Conservation (phyloP, 352 stramenopile genomes). For the Phytophthora vignae region DNA sequence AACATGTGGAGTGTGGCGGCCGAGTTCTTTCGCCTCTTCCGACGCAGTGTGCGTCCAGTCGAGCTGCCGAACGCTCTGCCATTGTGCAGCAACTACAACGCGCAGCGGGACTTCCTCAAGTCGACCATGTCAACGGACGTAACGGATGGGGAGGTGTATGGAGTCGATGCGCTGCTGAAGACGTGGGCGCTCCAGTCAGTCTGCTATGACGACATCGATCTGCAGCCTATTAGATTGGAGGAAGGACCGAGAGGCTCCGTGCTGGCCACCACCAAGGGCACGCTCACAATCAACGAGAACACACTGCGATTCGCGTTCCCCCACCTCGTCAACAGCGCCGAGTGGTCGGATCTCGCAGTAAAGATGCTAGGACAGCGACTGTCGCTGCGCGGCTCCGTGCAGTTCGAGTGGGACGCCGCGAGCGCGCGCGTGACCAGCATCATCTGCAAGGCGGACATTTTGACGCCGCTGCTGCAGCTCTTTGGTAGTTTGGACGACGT, state of each 20-base stretch:
- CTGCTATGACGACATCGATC: not conserved
- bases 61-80: too few relatives aligned
- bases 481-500: slow-evolving; percentile 5
- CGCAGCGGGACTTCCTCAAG: slow-evolving; percentile 4
- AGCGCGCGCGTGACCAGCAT: slow-evolving; percentile 2
- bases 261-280: not conserved
- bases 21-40: slow-evolving; percentile 18
- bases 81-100: not conserved
- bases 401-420: slow-evolving; percentile 4
- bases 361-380: slow-evolving; percentile 9
- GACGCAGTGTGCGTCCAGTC: not conserved
- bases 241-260: not conserved
- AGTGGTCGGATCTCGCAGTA: not conserved
- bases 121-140: slow-evolving; percentile 7
- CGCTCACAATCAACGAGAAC: slow-evolving; percentile 8
- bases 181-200: not conserved
- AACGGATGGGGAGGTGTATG: slow-evolving; percentile 8
- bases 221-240: slow-evolving; percentile 9
- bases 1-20: slow-evolving; percentile 8
- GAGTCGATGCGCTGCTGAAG: slow-evolving; percentile 1
- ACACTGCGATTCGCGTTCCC: slow-evolving; percentile 10
- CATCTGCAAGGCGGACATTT: slow-evolving; percentile 3
- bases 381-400: not conserved
- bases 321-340: not conserved
- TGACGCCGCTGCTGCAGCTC: slow-evolving; percentile 3